These are phyloP conservation scores for Salvia hispanica DNA, from an alignment of 257 asterid species.

Conservation along the genomic window DNA sequence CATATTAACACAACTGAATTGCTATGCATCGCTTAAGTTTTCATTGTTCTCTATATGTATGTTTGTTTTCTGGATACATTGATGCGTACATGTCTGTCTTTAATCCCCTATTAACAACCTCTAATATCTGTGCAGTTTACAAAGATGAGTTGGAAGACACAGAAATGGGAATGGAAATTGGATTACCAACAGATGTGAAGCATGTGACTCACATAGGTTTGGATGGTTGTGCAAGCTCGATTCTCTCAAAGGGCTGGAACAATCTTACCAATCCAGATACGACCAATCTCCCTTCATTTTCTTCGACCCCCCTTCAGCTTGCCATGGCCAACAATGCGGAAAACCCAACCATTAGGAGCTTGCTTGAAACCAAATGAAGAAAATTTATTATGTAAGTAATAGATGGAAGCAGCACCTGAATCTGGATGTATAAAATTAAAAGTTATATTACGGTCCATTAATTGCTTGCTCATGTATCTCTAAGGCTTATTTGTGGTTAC, in stretches of 20 bases:
- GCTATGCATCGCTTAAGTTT: background rate
- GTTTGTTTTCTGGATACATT: background rate
- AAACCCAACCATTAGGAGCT: slow-evolving; percentile 35
- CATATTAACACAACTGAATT: slow-evolving; percentile 13
- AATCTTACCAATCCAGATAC: slow-evolving; percentile 33
- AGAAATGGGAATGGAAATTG: slow-evolving; percentile 67
- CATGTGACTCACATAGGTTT: slow-evolving; percentile 89
- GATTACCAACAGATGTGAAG: slow-evolving; percentile 80
- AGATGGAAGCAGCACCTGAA: background rate
- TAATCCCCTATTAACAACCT: background rate
- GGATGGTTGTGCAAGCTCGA: slow-evolving; percentile 76
- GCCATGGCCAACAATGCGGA: slow-evolving; percentile 34
- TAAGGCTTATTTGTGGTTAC: slow-evolving; percentile 34
- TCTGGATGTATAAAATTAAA: slow-evolving; percentile 35
- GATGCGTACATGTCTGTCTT: background rate
- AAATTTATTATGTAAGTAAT: background rate
- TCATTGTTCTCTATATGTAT: background rate
- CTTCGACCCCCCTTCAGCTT: slow-evolving; percentile 34
- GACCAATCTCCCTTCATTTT: slow-evolving; percentile 36
- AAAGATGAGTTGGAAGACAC: slow-evolving; percentile 60
- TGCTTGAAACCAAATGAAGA: slow-evolving; percentile 41
- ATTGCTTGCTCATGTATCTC: slow-evolving; percentile 32
- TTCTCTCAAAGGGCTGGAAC: slow-evolving; percentile 65
- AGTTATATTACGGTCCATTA: slow-evolving; percentile 21
- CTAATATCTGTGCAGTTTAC: slow-evolving; percentile 42